Percentiles rank a stretch among this genome's conserved stretches.
These are phyloP conservation scores for Stereum hirsutum DNA, from an alignment of 1,284 basidiomycete genomes.

Conservation along the genomic window DNA sequence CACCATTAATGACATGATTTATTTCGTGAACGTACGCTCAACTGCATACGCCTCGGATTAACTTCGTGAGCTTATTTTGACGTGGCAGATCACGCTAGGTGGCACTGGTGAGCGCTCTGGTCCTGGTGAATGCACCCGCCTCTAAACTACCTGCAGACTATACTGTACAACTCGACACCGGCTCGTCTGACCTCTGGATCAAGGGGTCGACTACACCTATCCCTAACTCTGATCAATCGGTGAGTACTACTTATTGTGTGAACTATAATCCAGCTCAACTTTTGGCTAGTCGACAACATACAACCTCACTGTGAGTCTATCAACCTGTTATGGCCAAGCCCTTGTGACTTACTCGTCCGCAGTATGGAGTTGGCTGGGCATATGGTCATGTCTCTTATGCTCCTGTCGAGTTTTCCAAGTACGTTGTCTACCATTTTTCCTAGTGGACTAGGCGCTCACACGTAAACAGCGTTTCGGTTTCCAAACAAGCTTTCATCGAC, in stretches of 20 bases:
- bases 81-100: conserved; percentile 51
- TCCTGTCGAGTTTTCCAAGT: conserved; percentile 61
- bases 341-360: conserved; percentile 4
- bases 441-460: no score
- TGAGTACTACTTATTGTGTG: conserved; percentile 21
- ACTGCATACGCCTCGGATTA: not conserved
- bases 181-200: conserved; percentile 78
- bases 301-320: conserved; percentile 18
- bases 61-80: conserved; percentile 4
- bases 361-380: conserved; percentile 79
- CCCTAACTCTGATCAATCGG: conserved; percentile 42
- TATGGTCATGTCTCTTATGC: conserved; percentile 53
- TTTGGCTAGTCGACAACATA: conserved; percentile 12
- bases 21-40: conserved; percentile 58
- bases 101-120: conserved; percentile 35
- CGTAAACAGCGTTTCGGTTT: conserved; percentile 44
- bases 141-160: conserved; percentile 33
- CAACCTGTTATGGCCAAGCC: no score
- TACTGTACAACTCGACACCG: conserved; percentile 69
- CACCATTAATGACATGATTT: conserved; percentile 65
- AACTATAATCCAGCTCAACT: not conserved
- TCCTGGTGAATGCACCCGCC: not conserved
- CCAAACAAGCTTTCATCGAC: conserved; percentile 62
- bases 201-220: conserved; percentile 39
- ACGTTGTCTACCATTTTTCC: conserved; percentile 12